Base-by-base conservation (phyloP, 2,329 filamentous ascomycete species). In the Colletotrichum horii region DNA sequence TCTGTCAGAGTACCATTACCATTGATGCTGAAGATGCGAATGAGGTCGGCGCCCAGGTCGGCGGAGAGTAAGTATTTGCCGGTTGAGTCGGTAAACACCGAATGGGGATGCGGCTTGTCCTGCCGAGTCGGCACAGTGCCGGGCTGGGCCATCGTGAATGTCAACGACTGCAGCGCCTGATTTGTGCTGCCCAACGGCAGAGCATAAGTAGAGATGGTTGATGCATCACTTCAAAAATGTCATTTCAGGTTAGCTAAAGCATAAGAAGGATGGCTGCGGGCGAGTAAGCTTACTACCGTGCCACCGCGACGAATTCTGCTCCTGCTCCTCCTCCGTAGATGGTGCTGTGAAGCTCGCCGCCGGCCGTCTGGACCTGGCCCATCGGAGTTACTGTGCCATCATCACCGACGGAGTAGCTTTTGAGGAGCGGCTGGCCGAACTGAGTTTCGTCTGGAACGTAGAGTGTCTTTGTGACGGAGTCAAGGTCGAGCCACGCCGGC, bases 51-150 rank as follows among this genome's bases (percentile, higher is more conserved):
- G 38, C 90, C 90, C 4, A 91, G 85, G 77, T 92, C 90, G 2
- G 89, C 86, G 9, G 86, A 84, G 2, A 91, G 80, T 26, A 91
- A 78, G 79, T 86, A 91, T 48, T 84, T 80, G 15, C 88, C 87
- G 0, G 88, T 88, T 1, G 87, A 88, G 76, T 89, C 89, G 14
- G 84, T 81, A 78, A 89, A 85, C 7, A 86, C 86, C 22, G 88
- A 85, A 81, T 92, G 90, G 9, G 89, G 90, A 78, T 92, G 90
- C 8, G 90, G 85, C 7, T 85, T 86, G 72, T 91, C 87, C 80
- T 92, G 90, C n/a, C 90, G 87, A 34, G 79, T 80, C 6, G 87
- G 82, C 61, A 85, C 83, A 14, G 88, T 84, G 0, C 89, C 89
- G 1, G 84, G 83, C 11, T 79, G 78, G 4, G 83, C 76, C 83